Conservation (phyloP, 2,329 filamentous ascomycete species). For the Macroventuria anomochaeta region DNA sequence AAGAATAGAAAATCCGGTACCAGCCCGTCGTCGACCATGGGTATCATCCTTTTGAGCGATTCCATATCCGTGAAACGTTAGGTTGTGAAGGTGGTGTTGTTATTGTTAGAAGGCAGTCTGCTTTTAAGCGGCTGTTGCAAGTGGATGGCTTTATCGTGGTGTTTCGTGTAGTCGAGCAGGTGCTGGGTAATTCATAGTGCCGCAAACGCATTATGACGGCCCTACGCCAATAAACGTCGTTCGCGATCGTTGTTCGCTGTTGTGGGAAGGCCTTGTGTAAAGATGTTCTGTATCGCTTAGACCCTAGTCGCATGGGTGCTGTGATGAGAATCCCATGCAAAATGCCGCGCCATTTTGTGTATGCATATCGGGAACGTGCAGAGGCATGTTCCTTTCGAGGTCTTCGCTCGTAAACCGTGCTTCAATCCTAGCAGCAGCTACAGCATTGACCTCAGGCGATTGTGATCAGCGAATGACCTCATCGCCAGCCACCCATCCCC, state of each 20-base stretch:
- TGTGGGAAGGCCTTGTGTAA: background rate
- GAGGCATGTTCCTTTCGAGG: background rate
- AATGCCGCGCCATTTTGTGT: background rate
- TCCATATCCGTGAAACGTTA: conserved; percentile 14
- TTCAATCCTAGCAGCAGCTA: background rate
- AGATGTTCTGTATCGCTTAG: background rate
- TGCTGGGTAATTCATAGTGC: background rate
- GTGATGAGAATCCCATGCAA: background rate
- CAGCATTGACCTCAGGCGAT: conserved; percentile 4
- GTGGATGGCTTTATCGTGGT: background rate
- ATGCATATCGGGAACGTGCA: background rate
- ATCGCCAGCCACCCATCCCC: conserved; percentile 25
- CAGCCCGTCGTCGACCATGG: conserved; percentile 24
- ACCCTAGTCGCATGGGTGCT: background rate
- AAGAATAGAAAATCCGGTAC: conserved; percentile 16
- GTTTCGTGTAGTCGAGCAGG: background rate
- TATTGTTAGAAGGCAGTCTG: background rate
- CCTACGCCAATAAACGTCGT: background rate
- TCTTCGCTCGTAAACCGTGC: background rate
- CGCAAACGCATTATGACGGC: background rate
- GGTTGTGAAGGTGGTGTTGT: background rate
- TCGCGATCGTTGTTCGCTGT: background rate
- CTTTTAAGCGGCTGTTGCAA: background rate
- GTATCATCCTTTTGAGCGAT: conserved; percentile 24
- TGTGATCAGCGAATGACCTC: conserved; percentile 3